Conservation (phyloP, 176 grass and related monocot genomes). For the Triticum timopheevii region DNA sequence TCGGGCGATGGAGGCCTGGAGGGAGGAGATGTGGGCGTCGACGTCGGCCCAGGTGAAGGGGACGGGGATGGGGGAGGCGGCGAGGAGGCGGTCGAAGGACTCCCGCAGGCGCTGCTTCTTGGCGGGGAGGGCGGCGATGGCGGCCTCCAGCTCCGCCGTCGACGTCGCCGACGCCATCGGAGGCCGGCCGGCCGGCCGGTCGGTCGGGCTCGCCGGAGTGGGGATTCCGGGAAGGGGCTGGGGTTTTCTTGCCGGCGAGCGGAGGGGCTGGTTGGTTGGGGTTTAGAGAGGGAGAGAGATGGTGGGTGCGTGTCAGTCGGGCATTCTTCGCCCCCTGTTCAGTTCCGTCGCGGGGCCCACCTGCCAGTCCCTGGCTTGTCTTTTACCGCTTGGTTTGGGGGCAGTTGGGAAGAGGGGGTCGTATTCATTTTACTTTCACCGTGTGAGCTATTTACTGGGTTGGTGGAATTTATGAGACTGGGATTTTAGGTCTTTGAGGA, state of each 20-base stretch:
- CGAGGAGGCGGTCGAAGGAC: constrained; percentile 41
- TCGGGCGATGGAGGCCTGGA: constrained; percentile 28
- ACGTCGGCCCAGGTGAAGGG: constrained; percentile 54
- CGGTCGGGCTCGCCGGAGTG: no score
- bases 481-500: no score
- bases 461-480: no score
- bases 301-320: not conserved
- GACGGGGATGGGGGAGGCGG: constrained; percentile 28
- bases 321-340: not conserved
- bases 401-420: no score
- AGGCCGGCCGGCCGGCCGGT: no score
- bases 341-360: not conserved
- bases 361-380: no score
- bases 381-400: no score
- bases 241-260: not conserved
- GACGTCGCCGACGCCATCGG: not conserved
- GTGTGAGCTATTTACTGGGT: no score
- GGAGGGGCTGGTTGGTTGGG: constrained; percentile 19
- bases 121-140: constrained; percentile 24
- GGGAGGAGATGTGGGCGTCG: constrained; percentile 46
- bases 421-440: no score
- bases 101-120: constrained; percentile 49
- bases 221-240: not conserved
- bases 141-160: constrained; percentile 31
- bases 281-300: not conserved